phyloP scores from a whole-genome alignment of 176 grass and related monocot species.

The Ananas comosus region DNA sequence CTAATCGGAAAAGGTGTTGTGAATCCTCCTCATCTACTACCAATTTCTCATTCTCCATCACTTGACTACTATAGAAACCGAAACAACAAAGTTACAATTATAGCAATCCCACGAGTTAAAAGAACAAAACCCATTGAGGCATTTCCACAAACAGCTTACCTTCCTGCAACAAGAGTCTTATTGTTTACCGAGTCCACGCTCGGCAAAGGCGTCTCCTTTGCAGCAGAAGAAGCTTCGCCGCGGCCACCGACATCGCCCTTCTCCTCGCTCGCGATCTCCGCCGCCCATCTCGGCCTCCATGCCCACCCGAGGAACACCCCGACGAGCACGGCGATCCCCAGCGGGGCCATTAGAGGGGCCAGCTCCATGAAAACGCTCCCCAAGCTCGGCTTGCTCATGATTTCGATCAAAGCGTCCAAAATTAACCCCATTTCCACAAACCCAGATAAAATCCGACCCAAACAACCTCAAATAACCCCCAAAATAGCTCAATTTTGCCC shows the following conservation, averaged over 20 bases:
- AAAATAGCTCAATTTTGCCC: no score
- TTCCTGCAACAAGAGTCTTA: no score
- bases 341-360: slow-evolving; percentile 37
- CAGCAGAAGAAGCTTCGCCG: background rate
- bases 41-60: slow-evolving; percentile 20
- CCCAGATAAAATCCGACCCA: background rate
- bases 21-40: slow-evolving; percentile 40
- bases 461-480: background rate
- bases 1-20: slow-evolving; percentile 50
- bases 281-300: slow-evolving; percentile 71
- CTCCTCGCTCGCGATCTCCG: slow-evolving; percentile 14
- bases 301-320: slow-evolving; percentile 78
- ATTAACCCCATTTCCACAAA: slow-evolving; percentile 42
- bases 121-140: background rate
- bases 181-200: background rate
- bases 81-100: background rate
- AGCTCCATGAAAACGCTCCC: slow-evolving; percentile 46
- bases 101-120: background rate
- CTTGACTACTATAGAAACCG: slow-evolving; percentile 20
- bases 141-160: background rate
- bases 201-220: background rate
- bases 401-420: slow-evolving; percentile 32
- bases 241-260: background rate
- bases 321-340: slow-evolving; percentile 56
- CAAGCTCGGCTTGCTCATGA: slow-evolving; percentile 43